These are phyloP conservation scores for thale cress (Arabidopsis thaliana) DNA, from an alignment of 345 rosid species.

Conservation along the genomic window TAIR10.1 NC_003071.7:17937501-17938000, in stretches of 20 bases:
- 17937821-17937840: constrained; percentile 9
- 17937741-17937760: not conserved
- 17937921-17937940: not conserved
- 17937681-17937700: not conserved
- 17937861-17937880: not conserved
- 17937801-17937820: constrained; percentile 18
- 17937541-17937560: too few species aligned
- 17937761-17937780: constrained; percentile 20
- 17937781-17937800: constrained; percentile 27
- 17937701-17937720: not conserved
- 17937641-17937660: too few species aligned
- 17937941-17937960: not conserved
- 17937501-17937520: too few species aligned
- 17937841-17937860: constrained; percentile 4
- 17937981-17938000: not conserved
- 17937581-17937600: too few species aligned
- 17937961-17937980: not conserved
- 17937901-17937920: not conserved
- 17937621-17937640: too few species aligned
- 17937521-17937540: too few species aligned
- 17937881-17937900: too few species aligned
- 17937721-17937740: not conserved
- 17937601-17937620: too few species aligned
- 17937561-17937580: too few species aligned
- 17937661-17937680: not conserved